A percentile compares a stretch with the other conserved stretches of the same genome.
These are phyloP conservation scores for Boletus pseudopeckii DNA, from an alignment of 768 basidiomycete genomes.

Conservation along the genomic window DNA sequence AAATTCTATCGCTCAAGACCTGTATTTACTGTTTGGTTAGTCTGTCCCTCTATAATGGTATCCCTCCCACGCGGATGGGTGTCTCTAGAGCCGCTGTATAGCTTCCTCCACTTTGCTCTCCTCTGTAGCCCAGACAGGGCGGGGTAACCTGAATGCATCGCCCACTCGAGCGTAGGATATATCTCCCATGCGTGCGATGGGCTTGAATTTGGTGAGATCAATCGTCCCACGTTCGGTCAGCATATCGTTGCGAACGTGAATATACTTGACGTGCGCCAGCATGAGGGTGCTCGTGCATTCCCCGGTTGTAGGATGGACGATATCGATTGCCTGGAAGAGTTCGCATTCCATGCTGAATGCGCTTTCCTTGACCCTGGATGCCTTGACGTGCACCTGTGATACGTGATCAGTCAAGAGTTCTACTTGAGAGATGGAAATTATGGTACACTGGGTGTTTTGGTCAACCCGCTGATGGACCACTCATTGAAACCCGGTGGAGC, in stretches of 20 bases:
- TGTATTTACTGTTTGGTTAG: background rate
- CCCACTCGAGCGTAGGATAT: conserved; percentile 34
- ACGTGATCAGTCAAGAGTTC: background rate
- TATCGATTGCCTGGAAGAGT: conserved; percentile 30
- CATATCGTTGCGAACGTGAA: conserved; percentile 43
- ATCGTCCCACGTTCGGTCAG: conserved; percentile 35
- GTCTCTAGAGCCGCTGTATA: conserved; percentile 1
- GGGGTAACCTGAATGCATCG: conserved; percentile 27
- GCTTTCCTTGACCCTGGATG: conserved; percentile 42
- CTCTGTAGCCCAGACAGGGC: conserved; percentile 21
- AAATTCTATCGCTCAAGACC: background rate
- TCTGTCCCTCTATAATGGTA: background rate
- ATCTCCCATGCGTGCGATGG: conserved; percentile 39
- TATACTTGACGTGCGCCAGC: conserved; percentile 39
- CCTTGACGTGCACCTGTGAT: conserved; percentile 36
- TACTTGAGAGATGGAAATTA: background rate
- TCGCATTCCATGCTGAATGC: conserved; percentile 50
- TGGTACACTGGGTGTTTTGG: conserved; percentile 29
- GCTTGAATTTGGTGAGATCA: conserved; percentile 35
- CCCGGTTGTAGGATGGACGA: conserved; percentile 32
- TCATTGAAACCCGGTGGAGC: conserved; percentile 38
- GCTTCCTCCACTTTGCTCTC: conserved; percentile 7
- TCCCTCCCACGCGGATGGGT: background rate
- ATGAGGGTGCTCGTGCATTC: conserved; percentile 32
- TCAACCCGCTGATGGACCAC: conserved; percentile 42